These are phyloP conservation scores for Colletotrichum sp. DNA, from an alignment of 2,329 filamentous ascomycete species.

Conservation along the genomic window DNA sequence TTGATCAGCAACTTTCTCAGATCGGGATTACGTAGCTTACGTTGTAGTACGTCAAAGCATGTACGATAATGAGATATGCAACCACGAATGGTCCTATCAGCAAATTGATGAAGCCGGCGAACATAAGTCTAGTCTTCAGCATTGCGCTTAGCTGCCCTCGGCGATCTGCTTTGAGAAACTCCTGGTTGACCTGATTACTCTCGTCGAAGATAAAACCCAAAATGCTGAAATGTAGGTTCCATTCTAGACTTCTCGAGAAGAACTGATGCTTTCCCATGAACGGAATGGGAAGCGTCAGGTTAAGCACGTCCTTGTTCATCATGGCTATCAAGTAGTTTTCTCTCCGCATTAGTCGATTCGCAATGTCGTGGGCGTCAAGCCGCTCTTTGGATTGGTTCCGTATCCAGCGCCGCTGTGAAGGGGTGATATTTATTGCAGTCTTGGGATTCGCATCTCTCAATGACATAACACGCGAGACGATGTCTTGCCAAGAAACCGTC, in stretches of 20 bases:
- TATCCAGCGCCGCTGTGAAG: conserved; percentile 60
- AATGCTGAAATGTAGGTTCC: conserved; percentile 89
- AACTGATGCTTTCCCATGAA: conserved; percentile 80
- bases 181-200: conserved; percentile 82
- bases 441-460: conserved; percentile 86
- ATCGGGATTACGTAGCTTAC: conserved; percentile 48
- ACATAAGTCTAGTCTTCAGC: conserved; percentile 77
- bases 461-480: conserved; percentile 84
- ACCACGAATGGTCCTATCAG: conserved; percentile 86
- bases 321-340: conserved; percentile 97
- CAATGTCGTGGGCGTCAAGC: conserved; percentile 95
- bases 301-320: conserved; percentile 94
- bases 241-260: conserved; percentile 89
- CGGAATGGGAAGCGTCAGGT: conserved; percentile 85
- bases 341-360: conserved; percentile 93
- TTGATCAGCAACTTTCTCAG: neutral
- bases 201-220: conserved; percentile 95
- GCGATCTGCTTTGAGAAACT: conserved; percentile 85
- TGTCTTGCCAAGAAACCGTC: conserved; percentile 91
- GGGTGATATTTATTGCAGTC: conserved; percentile 65
- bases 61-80: conserved; percentile 84
- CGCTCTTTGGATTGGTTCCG: conserved; percentile 91
- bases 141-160: conserved; percentile 79
- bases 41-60: conserved; percentile 95
- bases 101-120: conserved; percentile 86